Base-by-base conservation (phyloP, 139 green algal species). In the Helicosporidium sp. region DNA sequence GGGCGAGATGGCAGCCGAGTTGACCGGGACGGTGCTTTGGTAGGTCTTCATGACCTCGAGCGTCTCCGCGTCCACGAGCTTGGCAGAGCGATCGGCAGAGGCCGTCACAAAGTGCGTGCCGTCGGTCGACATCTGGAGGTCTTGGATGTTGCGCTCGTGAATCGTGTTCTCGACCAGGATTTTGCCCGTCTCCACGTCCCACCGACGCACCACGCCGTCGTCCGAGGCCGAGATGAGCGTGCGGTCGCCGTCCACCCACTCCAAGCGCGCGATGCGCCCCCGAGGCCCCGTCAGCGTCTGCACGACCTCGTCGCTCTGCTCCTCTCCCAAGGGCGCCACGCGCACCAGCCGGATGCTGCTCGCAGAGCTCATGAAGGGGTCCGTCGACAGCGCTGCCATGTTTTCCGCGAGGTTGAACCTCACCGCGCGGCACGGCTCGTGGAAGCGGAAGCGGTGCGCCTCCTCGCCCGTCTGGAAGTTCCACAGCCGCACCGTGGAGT, bases 11-110 rank as follows among this genome's bases (percentile, higher is more conserved):
- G 76, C 80, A 8, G 76, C 88, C 7, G 66, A 73, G 66, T 96
- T 92, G 51, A 93, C 75, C 29, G 83, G 82, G 6, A 78, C 64
- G 17, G 82, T 79, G 15, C 75, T 77, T 48, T 84, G 68, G 72
- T 94, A 99, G 15, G 71, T 87, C 66, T 94, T 95, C 22, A 97
- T 51, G 18, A 79, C 64, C 51, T 93, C 57, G 20, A 96, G 66
- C 16, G 72, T 83, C 54, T 75, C 29, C 20, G 62, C 56, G 63
- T 93, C 84, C 18, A 93, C 64, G 43, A 95, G 51, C 59, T 92
- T 90, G 18, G 85, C 69, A 0, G 74, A 88, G 57, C 85, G 90
- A 69, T 99, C 90, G 19, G 72, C 51, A 6, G 80, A 94, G 4
- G 82, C 84, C 6, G 87, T 96, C 54, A 97, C 77, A n/a, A 85